Conservation (phyloP, 2,329 filamentous ascomycete genomes). For the Davidsoniella neocaledoniae region DNA sequence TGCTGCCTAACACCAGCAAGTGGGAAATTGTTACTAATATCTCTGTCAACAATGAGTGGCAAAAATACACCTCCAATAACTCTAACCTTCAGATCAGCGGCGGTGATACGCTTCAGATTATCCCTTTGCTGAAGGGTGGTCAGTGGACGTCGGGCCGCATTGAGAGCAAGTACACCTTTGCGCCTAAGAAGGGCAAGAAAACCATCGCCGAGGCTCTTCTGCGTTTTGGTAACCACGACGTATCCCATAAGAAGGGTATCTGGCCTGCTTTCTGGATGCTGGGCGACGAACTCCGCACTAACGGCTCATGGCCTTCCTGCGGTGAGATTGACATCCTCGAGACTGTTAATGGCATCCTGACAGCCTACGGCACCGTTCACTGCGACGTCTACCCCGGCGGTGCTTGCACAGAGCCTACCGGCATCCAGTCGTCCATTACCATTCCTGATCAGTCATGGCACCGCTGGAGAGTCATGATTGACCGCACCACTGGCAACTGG, state of each 20-base stretch:
- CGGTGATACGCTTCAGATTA: conserved; percentile 31
- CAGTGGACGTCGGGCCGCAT: conserved; percentile 40
- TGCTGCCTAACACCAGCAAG: conserved; percentile 19
- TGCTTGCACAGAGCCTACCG: conserved; percentile 34
- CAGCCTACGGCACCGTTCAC: conserved; percentile 34
- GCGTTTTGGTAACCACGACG: conserved; percentile 27
- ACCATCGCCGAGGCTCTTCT: conserved; percentile 31
- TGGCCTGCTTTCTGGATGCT: conserved; percentile 45
- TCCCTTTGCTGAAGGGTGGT: conserved; percentile 25
- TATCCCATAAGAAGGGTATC: conserved; percentile 31
- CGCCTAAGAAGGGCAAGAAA: conserved; percentile 27
- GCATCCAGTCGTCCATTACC: conserved; percentile 21
- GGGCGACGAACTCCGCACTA: conserved; percentile 31
- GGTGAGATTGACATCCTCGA: conserved; percentile 44
- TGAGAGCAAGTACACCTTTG: conserved; percentile 31
- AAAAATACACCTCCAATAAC: conserved; percentile 30
- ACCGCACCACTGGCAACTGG: conserved; percentile 30
- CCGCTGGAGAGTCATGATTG: conserved; percentile 32
- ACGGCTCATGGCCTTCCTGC: conserved; percentile 32
- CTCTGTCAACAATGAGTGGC: conserved; percentile 33
- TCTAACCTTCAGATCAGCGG: conserved; percentile 35
- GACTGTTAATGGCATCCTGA: conserved; percentile 31
- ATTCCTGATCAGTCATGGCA: conserved; percentile 29
- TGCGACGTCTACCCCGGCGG: conserved; percentile 30
- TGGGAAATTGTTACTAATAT: conserved; percentile 29